phyloP scores from a whole-genome alignment of 371 early-diverging fungal genomes.

The Dichotomocladium elegans region DNA sequence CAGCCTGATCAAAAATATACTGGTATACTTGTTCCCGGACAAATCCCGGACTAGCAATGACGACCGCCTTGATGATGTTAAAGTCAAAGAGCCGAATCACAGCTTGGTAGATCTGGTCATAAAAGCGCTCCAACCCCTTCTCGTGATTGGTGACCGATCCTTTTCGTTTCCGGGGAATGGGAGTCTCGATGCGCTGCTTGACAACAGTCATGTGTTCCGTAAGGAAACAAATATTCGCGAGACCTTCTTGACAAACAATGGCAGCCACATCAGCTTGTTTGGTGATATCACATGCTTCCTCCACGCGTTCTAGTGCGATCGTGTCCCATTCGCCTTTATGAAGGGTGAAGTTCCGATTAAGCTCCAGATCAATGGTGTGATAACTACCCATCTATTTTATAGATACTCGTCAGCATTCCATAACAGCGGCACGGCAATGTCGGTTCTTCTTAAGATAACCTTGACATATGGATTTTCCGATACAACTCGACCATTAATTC shows the following conservation, averaged over 20 bases:
- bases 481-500: slow-evolving; percentile 86
- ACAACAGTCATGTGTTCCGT: slow-evolving; percentile 95
- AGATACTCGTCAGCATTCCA: not conserved
- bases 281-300: slow-evolving; percentile 86
- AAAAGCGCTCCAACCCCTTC: slow-evolving; percentile 84
- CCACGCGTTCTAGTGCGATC: slow-evolving; percentile 84
- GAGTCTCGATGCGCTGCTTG: slow-evolving; percentile 85
- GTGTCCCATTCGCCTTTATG: slow-evolving; percentile 91
- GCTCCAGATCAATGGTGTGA: slow-evolving; percentile 93
- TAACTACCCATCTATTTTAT: slow-evolving; percentile 81
- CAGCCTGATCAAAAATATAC: slow-evolving; percentile 82
- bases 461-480: slow-evolving; percentile 89
- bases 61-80: slow-evolving; percentile 85
- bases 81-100: slow-evolving; percentile 86
- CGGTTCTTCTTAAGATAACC: slow-evolving; percentile 35
- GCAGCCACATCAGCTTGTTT: slow-evolving; percentile 94
- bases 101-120: slow-evolving; percentile 86
- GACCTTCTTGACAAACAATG: slow-evolving; percentile 92
- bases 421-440: not conserved
- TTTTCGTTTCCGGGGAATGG: slow-evolving; percentile 89
- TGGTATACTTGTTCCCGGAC: slow-evolving; percentile 84
- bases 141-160: slow-evolving; percentile 87
- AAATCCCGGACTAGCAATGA: slow-evolving; percentile 95
- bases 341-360: slow-evolving; percentile 85
- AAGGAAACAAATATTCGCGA: slow-evolving; percentile 91